Percentiles rank a stretch among this genome's conserved stretches.
Conservation (phyloP, 2,329 filamentous ascomycete species). For the Xylariaceae sp. region DNA sequence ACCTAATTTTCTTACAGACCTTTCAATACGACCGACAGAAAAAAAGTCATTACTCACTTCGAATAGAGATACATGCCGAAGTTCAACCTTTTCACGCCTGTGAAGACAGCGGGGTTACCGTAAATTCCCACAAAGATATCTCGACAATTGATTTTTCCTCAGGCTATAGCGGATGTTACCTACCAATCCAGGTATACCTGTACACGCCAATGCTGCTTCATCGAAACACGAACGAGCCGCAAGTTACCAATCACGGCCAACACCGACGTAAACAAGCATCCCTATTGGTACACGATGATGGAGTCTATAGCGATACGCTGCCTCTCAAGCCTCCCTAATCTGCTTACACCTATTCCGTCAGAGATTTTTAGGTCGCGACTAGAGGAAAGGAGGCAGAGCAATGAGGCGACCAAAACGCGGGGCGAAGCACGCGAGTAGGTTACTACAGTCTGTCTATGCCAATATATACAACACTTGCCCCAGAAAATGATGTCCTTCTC, state of each 20-base stretch:
- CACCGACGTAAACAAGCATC: constrained; percentile 24
- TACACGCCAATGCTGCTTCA: constrained; percentile 23
- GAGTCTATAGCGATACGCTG: constrained; percentile 24
- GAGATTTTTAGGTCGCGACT: constrained; percentile 11
- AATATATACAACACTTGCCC: constrained; percentile 16
- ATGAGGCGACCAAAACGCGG: constrained; percentile 24
- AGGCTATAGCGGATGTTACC: constrained; percentile 33
- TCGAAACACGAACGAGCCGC: constrained; percentile 27
- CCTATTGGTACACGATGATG: constrained; percentile 22
- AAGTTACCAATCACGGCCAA: constrained; percentile 30
- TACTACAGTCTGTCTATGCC: constrained; percentile 17
- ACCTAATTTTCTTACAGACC: too few relatives aligned
- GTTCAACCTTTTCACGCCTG: constrained; percentile 5
- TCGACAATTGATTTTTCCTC: constrained; percentile 17
- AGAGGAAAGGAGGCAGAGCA: too few relatives aligned
- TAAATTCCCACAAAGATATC: background rate
- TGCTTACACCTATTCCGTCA: constrained; percentile 11
- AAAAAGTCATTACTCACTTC: too few relatives aligned
- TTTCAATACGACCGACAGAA: too few relatives aligned
- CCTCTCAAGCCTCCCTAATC: background rate
- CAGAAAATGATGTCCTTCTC: constrained; percentile 13
- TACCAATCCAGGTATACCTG: constrained; percentile 23
- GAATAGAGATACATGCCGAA: too few relatives aligned
- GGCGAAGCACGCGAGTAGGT: constrained; percentile 24
- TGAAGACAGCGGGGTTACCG: constrained; percentile 9